Percentiles rank a stretch among this genome's conserved stretches.
phyloP scores from a whole-genome alignment of 108 stramenopile genomes.

The Phaeodactylum tricornutum region DNA sequence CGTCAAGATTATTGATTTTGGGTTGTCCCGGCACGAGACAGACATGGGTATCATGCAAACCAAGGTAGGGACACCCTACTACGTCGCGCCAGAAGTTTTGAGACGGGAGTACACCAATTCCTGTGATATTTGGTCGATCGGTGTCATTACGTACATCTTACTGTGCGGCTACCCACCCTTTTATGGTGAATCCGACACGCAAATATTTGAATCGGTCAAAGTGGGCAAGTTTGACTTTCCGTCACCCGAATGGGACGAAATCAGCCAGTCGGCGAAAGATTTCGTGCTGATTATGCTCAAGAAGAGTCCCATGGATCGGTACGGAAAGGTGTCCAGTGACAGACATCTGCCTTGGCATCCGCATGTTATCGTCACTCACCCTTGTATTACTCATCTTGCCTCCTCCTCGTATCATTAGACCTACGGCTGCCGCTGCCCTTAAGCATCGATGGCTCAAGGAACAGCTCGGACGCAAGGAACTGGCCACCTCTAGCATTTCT shows the following conservation, averaged over 20 bases:
- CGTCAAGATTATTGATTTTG: constrained; percentile 98
- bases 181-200: constrained; percentile 85
- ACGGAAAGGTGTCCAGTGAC: too few relatives aligned
- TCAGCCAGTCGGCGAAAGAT: constrained; percentile 47
- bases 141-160: constrained; percentile 88
- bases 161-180: constrained; percentile 98
- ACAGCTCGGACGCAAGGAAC: constrained; percentile 1
- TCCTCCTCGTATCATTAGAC: constrained; percentile 33
- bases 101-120: constrained; percentile 83
- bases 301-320: constrained; percentile 42
- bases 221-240: constrained; percentile 62
- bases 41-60: constrained; percentile 83
- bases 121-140: constrained; percentile 97
- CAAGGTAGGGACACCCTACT: constrained; percentile 43
- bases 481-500: not conserved
- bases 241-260: constrained; percentile 62
- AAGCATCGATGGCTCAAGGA: constrained; percentile 63
- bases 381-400: not conserved
- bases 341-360: too few relatives aligned
- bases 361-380: not conserved
- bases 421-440: constrained; percentile 63
- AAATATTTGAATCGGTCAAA: constrained; percentile 62
- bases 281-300: constrained; percentile 45
- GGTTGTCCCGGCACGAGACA: constrained; percentile 82
- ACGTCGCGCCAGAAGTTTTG: constrained; percentile 75